Evolutionary conservation across 140 eudicot genomes (phyloP), one percentile per base, ranked within the genome.

Genomic region (Cichorium intybus): DNA sequence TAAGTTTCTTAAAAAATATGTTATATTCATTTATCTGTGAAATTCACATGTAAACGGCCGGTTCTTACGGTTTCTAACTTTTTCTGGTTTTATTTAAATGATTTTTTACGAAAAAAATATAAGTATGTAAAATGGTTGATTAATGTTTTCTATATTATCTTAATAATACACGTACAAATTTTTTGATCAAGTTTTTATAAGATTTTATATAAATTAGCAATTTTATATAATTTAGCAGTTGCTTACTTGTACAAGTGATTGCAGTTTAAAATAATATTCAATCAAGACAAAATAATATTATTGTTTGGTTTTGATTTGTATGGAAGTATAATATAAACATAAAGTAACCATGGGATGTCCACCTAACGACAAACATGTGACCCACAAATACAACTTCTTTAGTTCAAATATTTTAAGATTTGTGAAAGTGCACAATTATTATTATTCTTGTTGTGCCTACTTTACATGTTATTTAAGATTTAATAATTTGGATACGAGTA

Each of bases 321-420:
- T 24, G 50, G 46, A 39, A 39, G 46, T 52, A 16, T 15, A 41
- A 34, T 9, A 56, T 15, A 28, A 16, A 51, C 41, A n/a, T 2
- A 28, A 49, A 22, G 48, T 28, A 60, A 23, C 70, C 4, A 22
- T 21, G 41, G 77, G 39, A 41, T 55, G 45, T 72, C 52, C 60
- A 73, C 66, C 60, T 33, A 52, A 35, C 72, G 37, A 66, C 72
- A 60, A 62, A 62, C 68, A 34, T 65, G 49, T 18, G 60, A 49
- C 60, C 71, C 60, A 65, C 55, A 69, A 12, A 68, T 56, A 20
- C 47, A 18, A 22, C 56, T 56, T 68, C 6, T 21, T 69, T 17
- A 15, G 4, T 56, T 43, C 48, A 27, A 28, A 29, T 41, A 16
- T 56, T 69, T 56, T 21, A 29, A 69, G 49, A 46, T 60, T 28